Evolutionary conservation across 345 rosid species (phyloP).

Genomic region (Camelina hispida): DNA sequence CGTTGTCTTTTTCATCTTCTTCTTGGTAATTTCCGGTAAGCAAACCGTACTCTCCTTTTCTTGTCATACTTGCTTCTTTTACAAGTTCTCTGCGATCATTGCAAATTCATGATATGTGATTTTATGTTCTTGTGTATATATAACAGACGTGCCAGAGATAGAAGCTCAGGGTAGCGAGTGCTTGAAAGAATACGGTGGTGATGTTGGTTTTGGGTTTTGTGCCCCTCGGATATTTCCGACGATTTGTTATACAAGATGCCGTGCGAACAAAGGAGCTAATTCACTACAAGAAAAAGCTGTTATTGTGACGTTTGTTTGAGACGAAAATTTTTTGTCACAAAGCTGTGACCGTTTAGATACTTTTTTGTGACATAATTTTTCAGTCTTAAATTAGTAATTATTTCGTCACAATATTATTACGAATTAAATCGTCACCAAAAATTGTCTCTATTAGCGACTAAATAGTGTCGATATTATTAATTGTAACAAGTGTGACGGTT

Average conservation of each 20-base stretch:
- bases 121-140: background rate
- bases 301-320: too few relatives aligned
- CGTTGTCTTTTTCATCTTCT: constrained; percentile 20
- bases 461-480: too few relatives aligned
- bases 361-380: too few relatives aligned
- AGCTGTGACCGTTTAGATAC: too few relatives aligned
- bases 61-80: background rate
- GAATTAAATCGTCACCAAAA: too few relatives aligned
- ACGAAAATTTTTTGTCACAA: too few relatives aligned
- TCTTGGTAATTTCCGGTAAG: constrained; percentile 38
- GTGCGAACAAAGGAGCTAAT: constrained; percentile 36
- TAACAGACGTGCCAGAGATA: constrained; percentile 32
- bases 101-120: background rate
- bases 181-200: constrained; percentile 42
- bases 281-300: too few relatives aligned
- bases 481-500: too few relatives aligned
- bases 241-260: constrained; percentile 37
- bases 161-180: constrained; percentile 29
- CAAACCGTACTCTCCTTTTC: background rate
- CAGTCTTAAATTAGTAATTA: too few relatives aligned
- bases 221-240: constrained; percentile 40
- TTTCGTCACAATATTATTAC: too few relatives aligned
- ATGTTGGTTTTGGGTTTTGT: constrained; percentile 40
- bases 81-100: background rate
- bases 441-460: too few relatives aligned